A percentile compares a stretch with the other conserved stretches of the same genome.
Evolutionary conservation across 2,329 filamentous ascomycete genomes (phyloP).

Genomic region (Trichoderma sp.): DNA sequence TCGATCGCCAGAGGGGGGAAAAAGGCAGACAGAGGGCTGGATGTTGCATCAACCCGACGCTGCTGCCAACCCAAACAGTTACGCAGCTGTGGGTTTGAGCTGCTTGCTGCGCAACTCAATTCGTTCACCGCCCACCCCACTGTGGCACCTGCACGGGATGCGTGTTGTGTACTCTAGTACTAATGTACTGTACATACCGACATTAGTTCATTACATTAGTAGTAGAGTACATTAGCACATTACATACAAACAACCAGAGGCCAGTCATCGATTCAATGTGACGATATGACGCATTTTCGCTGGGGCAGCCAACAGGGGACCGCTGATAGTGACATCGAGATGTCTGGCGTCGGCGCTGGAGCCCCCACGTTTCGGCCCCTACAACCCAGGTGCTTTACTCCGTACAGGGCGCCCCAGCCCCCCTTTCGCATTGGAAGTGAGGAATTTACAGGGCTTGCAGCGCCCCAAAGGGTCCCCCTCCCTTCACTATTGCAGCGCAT

Average conservation of each 20-base stretch:
- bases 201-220: not conserved
- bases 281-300: constrained; percentile 16
- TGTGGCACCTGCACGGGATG: constrained; percentile 11
- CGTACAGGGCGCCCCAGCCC: not conserved
- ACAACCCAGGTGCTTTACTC: not conserved
- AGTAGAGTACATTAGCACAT: not conserved
- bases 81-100: constrained; percentile 11
- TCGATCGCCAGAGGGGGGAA: constrained; percentile 9
- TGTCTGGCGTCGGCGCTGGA: not conserved
- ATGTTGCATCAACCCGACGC: constrained; percentile 11
- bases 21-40: not conserved
- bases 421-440: not conserved
- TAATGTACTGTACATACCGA: not conserved
- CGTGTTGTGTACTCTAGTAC: not conserved
- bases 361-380: constrained; percentile 13
- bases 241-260: not conserved
- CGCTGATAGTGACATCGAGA: not conserved
- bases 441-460: constrained; percentile 2
- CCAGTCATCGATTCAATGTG: not conserved
- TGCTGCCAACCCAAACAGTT: constrained; percentile 8
- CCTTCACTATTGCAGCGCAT: not conserved
- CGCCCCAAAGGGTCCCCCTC: constrained; percentile 1
- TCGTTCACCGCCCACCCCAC: constrained; percentile 18
- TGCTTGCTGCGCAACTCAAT: not conserved
- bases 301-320: constrained; percentile 7